These are phyloP conservation scores for Tolypocladium cylindrosporum DNA, from an alignment of 2,329 filamentous ascomycete species.

Conservation along the genomic window DNA sequence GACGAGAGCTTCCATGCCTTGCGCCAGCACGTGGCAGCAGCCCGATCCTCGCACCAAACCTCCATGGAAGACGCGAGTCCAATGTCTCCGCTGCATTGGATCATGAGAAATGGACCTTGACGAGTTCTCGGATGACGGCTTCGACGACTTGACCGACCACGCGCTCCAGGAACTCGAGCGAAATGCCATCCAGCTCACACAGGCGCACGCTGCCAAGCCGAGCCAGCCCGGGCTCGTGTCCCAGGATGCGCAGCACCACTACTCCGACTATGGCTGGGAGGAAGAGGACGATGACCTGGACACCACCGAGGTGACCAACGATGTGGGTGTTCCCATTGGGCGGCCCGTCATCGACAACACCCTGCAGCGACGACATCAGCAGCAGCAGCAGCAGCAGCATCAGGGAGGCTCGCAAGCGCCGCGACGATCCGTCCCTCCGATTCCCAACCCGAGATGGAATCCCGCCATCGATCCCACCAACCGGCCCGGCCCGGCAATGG, in stretches of 20 bases:
- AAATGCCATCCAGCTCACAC: slow-evolving; percentile 52
- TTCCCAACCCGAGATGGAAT: slow-evolving; percentile 29
- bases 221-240: slow-evolving; percentile 10
- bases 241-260: slow-evolving; percentile 14
- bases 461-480: slow-evolving; percentile 17
- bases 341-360: slow-evolving; percentile 25
- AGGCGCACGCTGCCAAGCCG: slow-evolving; percentile 27
- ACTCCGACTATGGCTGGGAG: slow-evolving; percentile 31
- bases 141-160: slow-evolving; percentile 50
- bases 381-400: slow-evolving; percentile 14
- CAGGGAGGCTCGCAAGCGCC: slow-evolving; percentile 10
- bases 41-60: not conserved
- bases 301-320: slow-evolving; percentile 44
- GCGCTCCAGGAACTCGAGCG: slow-evolving; percentile 53
- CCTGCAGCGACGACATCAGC: slow-evolving; percentile 21
- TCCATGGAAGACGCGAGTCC: not conserved
- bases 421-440: slow-evolving; percentile 18
- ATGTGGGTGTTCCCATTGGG: slow-evolving; percentile 29
- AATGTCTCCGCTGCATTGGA: slow-evolving; percentile 5
- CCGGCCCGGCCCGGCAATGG: slow-evolving; percentile 7
- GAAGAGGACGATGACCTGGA: slow-evolving; percentile 50
- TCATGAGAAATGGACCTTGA: slow-evolving; percentile 32
- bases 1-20: not conserved
- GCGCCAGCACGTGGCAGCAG: not conserved
- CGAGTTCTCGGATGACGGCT: slow-evolving; percentile 53